Evolutionary conservation across 2,329 filamentous ascomycete genomes (phyloP), one percentile per base, ranked within the genome.

Genomic region (Diaporthe citrichinensis): DNA sequence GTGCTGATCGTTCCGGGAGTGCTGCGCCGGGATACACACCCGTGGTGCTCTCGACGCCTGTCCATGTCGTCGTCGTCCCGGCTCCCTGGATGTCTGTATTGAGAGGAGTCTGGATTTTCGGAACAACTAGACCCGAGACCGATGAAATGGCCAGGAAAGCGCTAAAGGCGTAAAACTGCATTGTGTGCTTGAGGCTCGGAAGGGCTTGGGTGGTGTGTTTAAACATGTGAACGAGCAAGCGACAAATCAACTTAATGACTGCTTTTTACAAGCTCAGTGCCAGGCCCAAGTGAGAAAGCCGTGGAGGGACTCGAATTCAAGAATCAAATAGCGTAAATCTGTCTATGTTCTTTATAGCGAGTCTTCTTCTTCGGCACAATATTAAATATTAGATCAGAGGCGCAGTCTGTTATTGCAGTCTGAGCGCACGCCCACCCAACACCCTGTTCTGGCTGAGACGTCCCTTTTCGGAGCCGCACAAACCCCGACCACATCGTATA

Each of bases 171-270:
- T 51, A 14, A 9, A 53, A 39, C n/a, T 36, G 28, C 62, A 68
- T 68, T 41, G 4, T 20, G 58, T 41, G 15, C 6, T 49, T 23
- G 28, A 8, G 25, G 4, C n/a, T 46, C 8, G n/a, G 39, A 10
- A 9, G 4, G 59, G 20, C 39, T 62, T 44, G 59, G 4, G 9
- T 34, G 41, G 15, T 14, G 15, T 14, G 8, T 12, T 23, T 3
- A 10, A 62, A 4, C 0, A 53, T 17, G 49, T 53, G 49, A 31
- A 14, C 17, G 53, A 31, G 12, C 7, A 17, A 34, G 25, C 28
- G 25, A 25, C 51, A 55, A 15, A 55, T 55, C 51, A 55, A 55
- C 6, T 55, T 6, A 55, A 53, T 68, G 65, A 39, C 65, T 68
- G 65, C 46, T 14, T 51, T 25, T 9, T 67, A 31, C 25, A 51